These are phyloP conservation scores for Eucalyptus sp. DNA, from an alignment of 345 rosid species.

Conservation along the genomic window DNA sequence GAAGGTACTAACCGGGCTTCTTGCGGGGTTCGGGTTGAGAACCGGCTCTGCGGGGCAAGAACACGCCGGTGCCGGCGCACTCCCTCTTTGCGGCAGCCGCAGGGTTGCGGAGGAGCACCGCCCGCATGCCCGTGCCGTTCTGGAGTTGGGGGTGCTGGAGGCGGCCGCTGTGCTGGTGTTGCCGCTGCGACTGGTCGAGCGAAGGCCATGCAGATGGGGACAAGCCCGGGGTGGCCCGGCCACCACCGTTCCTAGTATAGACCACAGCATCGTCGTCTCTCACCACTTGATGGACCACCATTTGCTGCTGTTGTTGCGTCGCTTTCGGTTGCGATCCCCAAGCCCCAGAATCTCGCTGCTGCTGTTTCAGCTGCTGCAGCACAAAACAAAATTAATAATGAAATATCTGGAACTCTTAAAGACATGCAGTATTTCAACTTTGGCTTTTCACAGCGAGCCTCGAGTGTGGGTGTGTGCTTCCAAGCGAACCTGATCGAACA, in stretches of 20 bases:
- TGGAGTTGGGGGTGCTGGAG: not conserved
- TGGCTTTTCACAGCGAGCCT: not conserved
- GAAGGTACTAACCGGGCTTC: constrained; percentile 34
- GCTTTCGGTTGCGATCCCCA: not conserved
- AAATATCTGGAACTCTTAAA: not conserved
- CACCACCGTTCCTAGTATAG: not conserved
- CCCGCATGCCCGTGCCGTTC: constrained; percentile 40
- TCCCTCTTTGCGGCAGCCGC: constrained; percentile 21
- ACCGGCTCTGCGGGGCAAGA: constrained; percentile 57
- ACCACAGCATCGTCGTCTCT: not conserved
- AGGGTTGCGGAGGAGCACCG: constrained; percentile 39
- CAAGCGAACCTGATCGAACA: constrained; percentile 36
- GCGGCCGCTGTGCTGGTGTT: not conserved
- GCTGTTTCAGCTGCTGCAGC: constrained; percentile 55
- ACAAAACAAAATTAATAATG: not conserved
- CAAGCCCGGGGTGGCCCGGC: not conserved
- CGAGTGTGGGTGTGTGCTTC: not conserved
- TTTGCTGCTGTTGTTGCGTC: not conserved
- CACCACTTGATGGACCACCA: not conserved
- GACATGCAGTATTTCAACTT: not conserved
- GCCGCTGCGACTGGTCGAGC: constrained; percentile 19
- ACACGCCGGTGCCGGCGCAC: constrained; percentile 82
- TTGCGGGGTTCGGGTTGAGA: constrained; percentile 24
- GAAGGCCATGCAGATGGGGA: constrained; percentile 54
- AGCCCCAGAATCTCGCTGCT: not conserved